phyloP scores from a whole-genome alignment of 495 filamentous ascomycete species.

The Achaetomiella virescens region DNA sequence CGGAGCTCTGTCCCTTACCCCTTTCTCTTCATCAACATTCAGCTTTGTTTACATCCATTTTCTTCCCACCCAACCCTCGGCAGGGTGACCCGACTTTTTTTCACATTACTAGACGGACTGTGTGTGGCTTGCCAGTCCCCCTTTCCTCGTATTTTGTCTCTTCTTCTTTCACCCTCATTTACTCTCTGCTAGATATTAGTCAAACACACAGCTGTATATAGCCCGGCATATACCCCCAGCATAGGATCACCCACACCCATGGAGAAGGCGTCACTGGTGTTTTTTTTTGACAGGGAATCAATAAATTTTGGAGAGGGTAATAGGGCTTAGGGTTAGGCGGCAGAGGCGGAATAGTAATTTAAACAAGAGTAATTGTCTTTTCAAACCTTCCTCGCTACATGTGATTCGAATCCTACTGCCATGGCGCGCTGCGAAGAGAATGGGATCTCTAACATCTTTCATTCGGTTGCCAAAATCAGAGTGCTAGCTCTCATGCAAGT shows the following conservation, averaged over 20 bases:
- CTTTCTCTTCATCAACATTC: not conserved
- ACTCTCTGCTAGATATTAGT: no score
- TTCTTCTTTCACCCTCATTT: not conserved
- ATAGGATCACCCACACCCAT: not conserved
- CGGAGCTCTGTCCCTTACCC: not conserved
- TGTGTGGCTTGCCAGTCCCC: not conserved
- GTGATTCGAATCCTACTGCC: no score
- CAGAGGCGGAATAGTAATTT: no score
- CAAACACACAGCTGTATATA: not conserved
- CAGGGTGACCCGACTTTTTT: not conserved
- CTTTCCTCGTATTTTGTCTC: not conserved
- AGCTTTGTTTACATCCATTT: not conserved
- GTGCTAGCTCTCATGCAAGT: no score
- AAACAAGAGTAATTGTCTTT: no score
- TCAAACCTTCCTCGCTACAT: no score
- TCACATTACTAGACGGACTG: not conserved
- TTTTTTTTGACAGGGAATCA: not conserved
- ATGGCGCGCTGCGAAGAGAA: no score
- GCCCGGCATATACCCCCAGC: conserved; percentile 4
- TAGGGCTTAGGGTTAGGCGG: no score
- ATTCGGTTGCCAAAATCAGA: no score
- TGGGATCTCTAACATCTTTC: no score
- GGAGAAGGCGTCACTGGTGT: not conserved
- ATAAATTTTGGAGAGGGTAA: not conserved
- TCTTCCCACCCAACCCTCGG: not conserved